A percentile compares a stretch with the other conserved stretches of the same genome.
Evolutionary conservation across 2,329 filamentous ascomycete genomes (phyloP).

Genomic region (Trichothecium roseum): DNA sequence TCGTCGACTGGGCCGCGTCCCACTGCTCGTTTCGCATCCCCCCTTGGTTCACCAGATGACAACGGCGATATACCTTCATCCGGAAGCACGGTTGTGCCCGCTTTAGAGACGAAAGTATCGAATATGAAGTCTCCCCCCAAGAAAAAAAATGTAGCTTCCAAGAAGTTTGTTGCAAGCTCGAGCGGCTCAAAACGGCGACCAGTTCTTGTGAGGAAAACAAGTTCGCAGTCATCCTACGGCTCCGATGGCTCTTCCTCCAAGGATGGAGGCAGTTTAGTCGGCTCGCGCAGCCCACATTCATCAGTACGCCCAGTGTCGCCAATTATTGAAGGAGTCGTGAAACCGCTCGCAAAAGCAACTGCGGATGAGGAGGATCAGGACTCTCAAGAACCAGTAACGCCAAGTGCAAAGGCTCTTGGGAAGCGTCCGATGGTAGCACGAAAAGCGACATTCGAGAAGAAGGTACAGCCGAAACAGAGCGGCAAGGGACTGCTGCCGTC

Average conservation of each 20-base stretch:
- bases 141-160: conserved; percentile 17
- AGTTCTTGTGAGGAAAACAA: conserved; percentile 32
- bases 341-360: conserved; percentile 2
- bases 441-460: conserved; percentile 8
- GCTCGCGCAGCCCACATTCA: conserved; percentile 11
- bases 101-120: conserved; percentile 17
- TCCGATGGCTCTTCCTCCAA: conserved; percentile 19
- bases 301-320: conserved; percentile 14
- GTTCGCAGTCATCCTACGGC: conserved; percentile 33
- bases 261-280: conserved; percentile 16
- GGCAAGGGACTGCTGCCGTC: background rate
- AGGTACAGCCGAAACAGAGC: conserved; percentile 5
- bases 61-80: conserved; percentile 26
- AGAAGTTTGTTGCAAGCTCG: conserved; percentile 33
- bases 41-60: conserved; percentile 34
- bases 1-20: conserved; percentile 42
- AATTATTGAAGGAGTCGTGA: conserved; percentile 14
- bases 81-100: conserved; percentile 24
- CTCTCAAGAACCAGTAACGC: conserved; percentile 1
- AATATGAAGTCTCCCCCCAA: conserved; percentile 14
- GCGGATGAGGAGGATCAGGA: conserved; percentile 1
- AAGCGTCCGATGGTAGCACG: conserved; percentile 29
- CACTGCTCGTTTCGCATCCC: conserved; percentile 51
- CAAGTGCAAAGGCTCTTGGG: conserved; percentile 36
- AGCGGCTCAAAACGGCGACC: conserved; percentile 34